Percentiles rank a stretch among this genome's conserved stretches.
Evolutionary conservation across 1,284 basidiomycete species (phyloP).

Genomic region (Marasmius sp.): DNA sequence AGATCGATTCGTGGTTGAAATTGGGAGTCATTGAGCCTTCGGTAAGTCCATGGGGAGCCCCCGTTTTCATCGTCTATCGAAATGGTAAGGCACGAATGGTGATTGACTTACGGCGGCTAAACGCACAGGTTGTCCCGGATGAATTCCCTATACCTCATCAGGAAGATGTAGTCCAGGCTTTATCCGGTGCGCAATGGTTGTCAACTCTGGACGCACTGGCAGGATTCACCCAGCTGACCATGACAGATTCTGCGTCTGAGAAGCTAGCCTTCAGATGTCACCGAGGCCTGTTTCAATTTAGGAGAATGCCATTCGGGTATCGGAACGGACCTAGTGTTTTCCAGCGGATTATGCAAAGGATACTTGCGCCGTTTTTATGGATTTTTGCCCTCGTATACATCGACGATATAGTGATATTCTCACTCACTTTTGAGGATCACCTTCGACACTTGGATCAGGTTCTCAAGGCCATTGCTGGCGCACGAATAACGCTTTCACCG

Average conservation of each 20-base stretch:
- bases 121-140: conserved; percentile 23
- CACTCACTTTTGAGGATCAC: neutral
- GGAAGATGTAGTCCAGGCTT: conserved; percentile 26
- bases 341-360: conserved; percentile 12
- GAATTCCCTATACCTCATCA: conserved; percentile 29
- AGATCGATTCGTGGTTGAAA: conserved; percentile 22
- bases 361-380: conserved; percentile 12
- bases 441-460: neutral
- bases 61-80: conserved; percentile 25
- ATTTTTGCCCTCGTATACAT: conserved; percentile 13
- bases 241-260: conserved; percentile 18
- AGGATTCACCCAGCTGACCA: conserved; percentile 27
- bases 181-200: conserved; percentile 22
- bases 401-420: conserved; percentile 12
- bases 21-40: conserved; percentile 27
- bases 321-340: conserved; percentile 24
- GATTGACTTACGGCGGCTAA: conserved; percentile 25
- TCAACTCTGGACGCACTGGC: conserved; percentile 26
- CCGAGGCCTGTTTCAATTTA: conserved; percentile 27
- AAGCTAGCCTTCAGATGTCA: conserved; percentile 28
- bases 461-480: conserved; percentile 19
- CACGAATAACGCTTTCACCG: conserved; percentile 28
- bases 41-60: conserved; percentile 27
- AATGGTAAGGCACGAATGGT: conserved; percentile 27
- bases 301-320: conserved; percentile 29